These are phyloP conservation scores for Xerocomus spinulosus DNA, from an alignment of 768 basidiomycete species.

Conservation along the genomic window DNA sequence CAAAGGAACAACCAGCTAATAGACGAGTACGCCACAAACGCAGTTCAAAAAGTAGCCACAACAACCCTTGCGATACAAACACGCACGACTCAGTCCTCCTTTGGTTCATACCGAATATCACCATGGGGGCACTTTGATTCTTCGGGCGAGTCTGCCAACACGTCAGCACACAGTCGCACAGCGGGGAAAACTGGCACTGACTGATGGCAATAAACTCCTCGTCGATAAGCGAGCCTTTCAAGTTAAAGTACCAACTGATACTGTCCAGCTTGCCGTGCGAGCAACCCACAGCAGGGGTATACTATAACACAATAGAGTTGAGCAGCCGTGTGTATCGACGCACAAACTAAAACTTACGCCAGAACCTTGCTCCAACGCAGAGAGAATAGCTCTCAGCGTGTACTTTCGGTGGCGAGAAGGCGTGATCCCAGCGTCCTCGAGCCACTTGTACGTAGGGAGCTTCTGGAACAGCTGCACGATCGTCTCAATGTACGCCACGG, in stretches of 20 bases:
- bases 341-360: conserved; percentile 27
- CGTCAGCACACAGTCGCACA: not conserved
- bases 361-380: conserved; percentile 52
- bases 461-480: conserved; percentile 58
- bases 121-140: conserved; percentile 49
- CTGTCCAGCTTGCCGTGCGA: conserved; percentile 33
- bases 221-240: conserved; percentile 49
- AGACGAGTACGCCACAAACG: too few relatives aligned
- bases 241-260: conserved; percentile 60
- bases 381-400: conserved; percentile 48
- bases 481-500: conserved; percentile 58
- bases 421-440: conserved; percentile 68
- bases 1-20: too few relatives aligned
- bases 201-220: conserved; percentile 59
- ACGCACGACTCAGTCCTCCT: conserved; percentile 34
- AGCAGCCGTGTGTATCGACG: too few relatives aligned
- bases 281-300: conserved; percentile 50
- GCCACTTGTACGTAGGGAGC: conserved; percentile 73
- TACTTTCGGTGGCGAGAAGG: conserved; percentile 53
- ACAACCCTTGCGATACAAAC: too few relatives aligned
- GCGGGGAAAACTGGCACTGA: conserved; percentile 24
- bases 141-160: conserved; percentile 46
- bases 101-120: conserved; percentile 55
- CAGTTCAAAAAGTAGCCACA: too few relatives aligned
- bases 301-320: conserved; percentile 23